Conservation (phyloP, 768 basidiomycete genomes). For the Brasilioporus rufonigricans region DNA sequence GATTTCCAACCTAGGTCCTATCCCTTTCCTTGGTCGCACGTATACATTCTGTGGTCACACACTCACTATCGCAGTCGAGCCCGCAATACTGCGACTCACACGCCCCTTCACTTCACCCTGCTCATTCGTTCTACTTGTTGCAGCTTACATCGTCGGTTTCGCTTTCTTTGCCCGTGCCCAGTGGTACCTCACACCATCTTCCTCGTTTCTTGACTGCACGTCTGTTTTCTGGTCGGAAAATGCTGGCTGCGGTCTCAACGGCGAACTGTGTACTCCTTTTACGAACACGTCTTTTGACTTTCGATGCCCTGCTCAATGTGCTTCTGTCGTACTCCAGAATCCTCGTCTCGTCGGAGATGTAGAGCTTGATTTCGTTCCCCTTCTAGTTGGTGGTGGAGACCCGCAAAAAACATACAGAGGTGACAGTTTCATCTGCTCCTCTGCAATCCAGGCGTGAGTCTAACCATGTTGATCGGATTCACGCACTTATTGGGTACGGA, state of each 20-base stretch:
- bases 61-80: conserved; percentile 52
- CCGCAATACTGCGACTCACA: conserved; percentile 49
- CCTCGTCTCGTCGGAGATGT: conserved; percentile 69
- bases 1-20: conserved; percentile 40
- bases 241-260: conserved; percentile 73
- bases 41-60: conserved; percentile 35
- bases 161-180: conserved; percentile 72
- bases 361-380: conserved; percentile 63
- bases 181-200: conserved; percentile 65
- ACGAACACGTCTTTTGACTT: conserved; percentile 62
- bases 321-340: conserved; percentile 63
- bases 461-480: neutral
- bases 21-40: conserved; percentile 54
- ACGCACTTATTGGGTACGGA: conserved; percentile 7
- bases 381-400: conserved; percentile 88
- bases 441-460: conserved; percentile 76
- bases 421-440: conserved; percentile 82
- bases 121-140: conserved; percentile 53
- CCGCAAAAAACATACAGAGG: conserved; percentile 68
- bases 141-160: conserved; percentile 67
- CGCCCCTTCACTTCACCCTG: conserved; percentile 49
- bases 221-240: conserved; percentile 68
- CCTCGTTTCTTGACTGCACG: conserved; percentile 65
- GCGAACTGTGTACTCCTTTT: conserved; percentile 62
- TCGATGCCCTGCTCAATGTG: conserved; percentile 77